phyloP scores from a whole-genome alignment of 305 asterid genomes.

The Fraxinus dipetala region DNA sequence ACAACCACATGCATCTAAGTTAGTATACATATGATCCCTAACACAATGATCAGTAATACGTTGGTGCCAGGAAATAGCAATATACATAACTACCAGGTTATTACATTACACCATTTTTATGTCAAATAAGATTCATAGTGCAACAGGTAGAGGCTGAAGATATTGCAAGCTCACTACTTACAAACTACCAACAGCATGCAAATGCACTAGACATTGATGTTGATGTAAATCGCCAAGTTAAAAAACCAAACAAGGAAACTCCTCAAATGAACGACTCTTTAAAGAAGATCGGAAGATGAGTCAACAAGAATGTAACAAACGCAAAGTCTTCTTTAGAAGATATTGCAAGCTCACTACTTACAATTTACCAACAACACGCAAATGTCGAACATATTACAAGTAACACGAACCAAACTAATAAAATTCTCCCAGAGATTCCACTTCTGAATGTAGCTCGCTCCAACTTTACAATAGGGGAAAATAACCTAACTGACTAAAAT shows the following conservation, averaged over 20 bases:
- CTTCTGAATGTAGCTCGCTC: neutral
- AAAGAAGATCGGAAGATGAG: slow-evolving; percentile 37
- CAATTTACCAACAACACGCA: neutral
- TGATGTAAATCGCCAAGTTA: slow-evolving; percentile 32
- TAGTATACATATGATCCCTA: neutral
- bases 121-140: neutral
- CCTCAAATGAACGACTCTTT: slow-evolving; percentile 34
- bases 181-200: neutral
- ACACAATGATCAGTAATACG: neutral
- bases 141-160: too few species aligned
- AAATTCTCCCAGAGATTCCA: neutral
- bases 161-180: neutral
- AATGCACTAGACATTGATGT: slow-evolving; percentile 32
- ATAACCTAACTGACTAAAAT: neutral
- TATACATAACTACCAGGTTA: neutral
- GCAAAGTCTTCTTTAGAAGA: slow-evolving; percentile 39
- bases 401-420: neutral
- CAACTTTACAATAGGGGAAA: neutral
- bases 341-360: neutral
- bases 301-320: slow-evolving; percentile 35
- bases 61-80: neutral
- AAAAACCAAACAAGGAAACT: slow-evolving; percentile 33
- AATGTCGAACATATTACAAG: neutral
- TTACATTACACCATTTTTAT: neutral
- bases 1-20: neutral